phyloP scores from a whole-genome alignment of 2,329 filamentous ascomycete species.

The Xylariomycetidae sp. region DNA sequence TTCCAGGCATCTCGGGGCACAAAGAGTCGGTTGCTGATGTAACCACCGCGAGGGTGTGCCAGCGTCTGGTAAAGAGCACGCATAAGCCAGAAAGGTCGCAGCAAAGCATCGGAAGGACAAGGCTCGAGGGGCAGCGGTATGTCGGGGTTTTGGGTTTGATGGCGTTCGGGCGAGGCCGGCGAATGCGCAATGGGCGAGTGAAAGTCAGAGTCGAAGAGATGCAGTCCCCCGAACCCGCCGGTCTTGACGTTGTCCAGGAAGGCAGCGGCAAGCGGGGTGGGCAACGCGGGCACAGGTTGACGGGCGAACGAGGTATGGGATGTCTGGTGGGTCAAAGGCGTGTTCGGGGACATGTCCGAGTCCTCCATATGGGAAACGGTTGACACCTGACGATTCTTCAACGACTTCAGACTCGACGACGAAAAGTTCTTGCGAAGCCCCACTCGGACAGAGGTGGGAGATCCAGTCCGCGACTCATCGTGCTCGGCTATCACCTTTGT shows the following conservation, averaged over 20 bases:
- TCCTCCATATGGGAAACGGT: slow-evolving; percentile 55
- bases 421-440: slow-evolving; percentile 62
- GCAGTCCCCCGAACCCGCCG: slow-evolving; percentile 59
- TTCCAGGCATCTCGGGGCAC: slow-evolving; percentile 89
- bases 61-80: slow-evolving; percentile 88
- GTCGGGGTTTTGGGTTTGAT: slow-evolving; percentile 49
- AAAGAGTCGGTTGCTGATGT: slow-evolving; percentile 86
- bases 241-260: slow-evolving; percentile 50
- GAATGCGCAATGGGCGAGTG: slow-evolving; percentile 54
- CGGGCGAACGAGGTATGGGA: slow-evolving; percentile 38
- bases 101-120: slow-evolving; percentile 79
- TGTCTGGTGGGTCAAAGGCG: slow-evolving; percentile 66
- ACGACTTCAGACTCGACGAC: slow-evolving; percentile 62
- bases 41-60: slow-evolving; percentile 84
- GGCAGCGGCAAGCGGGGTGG: slow-evolving; percentile 59
- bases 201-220: slow-evolving; percentile 79
- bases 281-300: slow-evolving; percentile 55
- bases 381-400: slow-evolving; percentile 71
- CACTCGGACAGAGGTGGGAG: slow-evolving; percentile 44
- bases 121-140: slow-evolving; percentile 78
- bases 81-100: slow-evolving; percentile 99
- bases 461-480: slow-evolving; percentile 40
- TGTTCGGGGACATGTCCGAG: slow-evolving; percentile 64
- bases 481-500: no score
- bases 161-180: slow-evolving; percentile 59